Percentiles rank a stretch among this genome's conserved stretches.
These are phyloP conservation scores for Lecanicillium sp. DNA, from an alignment of 2,329 filamentous ascomycete genomes.

Conservation along the genomic window DNA sequence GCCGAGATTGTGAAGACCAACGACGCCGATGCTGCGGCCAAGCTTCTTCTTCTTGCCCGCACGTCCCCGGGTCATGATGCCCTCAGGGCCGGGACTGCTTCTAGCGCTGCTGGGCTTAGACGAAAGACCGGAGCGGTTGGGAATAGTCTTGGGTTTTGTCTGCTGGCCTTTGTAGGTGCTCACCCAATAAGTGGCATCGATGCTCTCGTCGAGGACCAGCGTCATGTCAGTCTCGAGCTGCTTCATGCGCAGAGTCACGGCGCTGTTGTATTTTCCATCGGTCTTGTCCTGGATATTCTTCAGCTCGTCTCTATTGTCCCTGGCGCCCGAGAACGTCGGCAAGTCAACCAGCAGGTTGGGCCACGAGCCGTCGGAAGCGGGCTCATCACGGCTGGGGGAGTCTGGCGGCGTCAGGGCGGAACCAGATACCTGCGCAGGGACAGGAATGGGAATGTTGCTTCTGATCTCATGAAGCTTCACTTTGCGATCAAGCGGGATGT, in stretches of 20 bases:
- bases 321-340: constrained; percentile 45
- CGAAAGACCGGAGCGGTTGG: constrained; percentile 22
- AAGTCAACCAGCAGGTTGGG: constrained; percentile 39
- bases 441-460: constrained; percentile 29
- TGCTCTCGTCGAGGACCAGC: constrained; percentile 77
- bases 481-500: constrained; percentile 64
- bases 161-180: constrained; percentile 39
- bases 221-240: constrained; percentile 67
- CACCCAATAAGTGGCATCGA: constrained; percentile 53
- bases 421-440: constrained; percentile 29
- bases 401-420: constrained; percentile 35
- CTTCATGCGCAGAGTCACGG: constrained; percentile 56
- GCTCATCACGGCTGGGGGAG: constrained; percentile 30
- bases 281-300: constrained; percentile 55
- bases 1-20: constrained; percentile 82
- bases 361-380: constrained; percentile 32
- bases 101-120: constrained; percentile 48
- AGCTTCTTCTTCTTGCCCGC: constrained; percentile 62
- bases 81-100: constrained; percentile 59
- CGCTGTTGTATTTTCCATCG: constrained; percentile 73
- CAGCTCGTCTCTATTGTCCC: constrained; percentile 21
- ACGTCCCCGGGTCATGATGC: constrained; percentile 64
- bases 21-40: constrained; percentile 66
- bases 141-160: constrained; percentile 30
- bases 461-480: constrained; percentile 68